Evolutionary conservation across 495 filamentous ascomycete species (phyloP).

Genomic region (Darksidea phi): DNA sequence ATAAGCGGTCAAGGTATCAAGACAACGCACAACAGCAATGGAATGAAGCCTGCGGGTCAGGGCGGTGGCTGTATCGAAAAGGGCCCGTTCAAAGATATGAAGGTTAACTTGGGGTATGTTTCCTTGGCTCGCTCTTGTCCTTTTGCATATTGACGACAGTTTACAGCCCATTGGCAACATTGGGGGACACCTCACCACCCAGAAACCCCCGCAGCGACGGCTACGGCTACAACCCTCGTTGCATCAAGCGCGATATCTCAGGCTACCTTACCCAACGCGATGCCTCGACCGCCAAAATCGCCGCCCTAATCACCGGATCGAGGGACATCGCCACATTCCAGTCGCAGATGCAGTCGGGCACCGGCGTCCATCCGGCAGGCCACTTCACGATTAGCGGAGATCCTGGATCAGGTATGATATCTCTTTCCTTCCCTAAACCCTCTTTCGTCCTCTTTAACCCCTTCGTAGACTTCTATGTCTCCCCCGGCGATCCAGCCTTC

Average conservation of each 20-base stretch:
- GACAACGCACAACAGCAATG: conserved; percentile 21
- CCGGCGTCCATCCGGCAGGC: conserved; percentile 47
- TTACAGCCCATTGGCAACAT: conserved; percentile 30
- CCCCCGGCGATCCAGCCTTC: conserved; percentile 33
- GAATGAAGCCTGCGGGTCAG: conserved; percentile 25
- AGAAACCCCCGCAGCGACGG: conserved; percentile 44
- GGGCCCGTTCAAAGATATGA: conserved; percentile 33
- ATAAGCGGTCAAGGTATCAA: conserved; percentile 31
- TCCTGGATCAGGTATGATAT: conserved; percentile 36
- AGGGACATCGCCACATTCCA: conserved; percentile 43
- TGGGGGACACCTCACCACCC: conserved; percentile 43
- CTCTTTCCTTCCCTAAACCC: not conserved
- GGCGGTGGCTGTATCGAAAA: conserved; percentile 31
- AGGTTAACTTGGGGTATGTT: conserved; percentile 39
- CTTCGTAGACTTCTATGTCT: conserved; percentile 34
- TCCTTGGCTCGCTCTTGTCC: conserved; percentile 31
- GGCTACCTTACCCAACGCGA: conserved; percentile 30
- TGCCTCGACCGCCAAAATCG: conserved; percentile 27
- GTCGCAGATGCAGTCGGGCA: conserved; percentile 43
- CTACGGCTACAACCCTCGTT: conserved; percentile 33
- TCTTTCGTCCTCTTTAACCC: not conserved
- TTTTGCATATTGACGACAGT: conserved; percentile 37
- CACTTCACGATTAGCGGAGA: conserved; percentile 49
- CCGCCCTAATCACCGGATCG: conserved; percentile 24
- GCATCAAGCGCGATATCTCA: conserved; percentile 32